These are phyloP conservation scores for Phylloporus scabripes DNA, from an alignment of 768 basidiomycete species.

Conservation along the genomic window DNA sequence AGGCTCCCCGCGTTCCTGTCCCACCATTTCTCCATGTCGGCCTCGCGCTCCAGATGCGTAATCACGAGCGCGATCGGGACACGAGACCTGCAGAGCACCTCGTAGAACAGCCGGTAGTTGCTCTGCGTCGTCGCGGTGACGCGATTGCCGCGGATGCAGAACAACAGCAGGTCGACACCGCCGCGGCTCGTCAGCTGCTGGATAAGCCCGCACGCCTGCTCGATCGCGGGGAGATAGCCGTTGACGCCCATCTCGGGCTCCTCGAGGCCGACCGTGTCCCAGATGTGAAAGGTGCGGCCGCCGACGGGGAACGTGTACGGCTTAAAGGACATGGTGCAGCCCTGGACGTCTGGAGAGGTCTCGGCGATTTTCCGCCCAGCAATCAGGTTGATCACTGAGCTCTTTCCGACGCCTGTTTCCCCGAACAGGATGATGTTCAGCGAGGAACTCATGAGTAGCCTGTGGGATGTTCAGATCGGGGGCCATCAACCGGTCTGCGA, in stretches of 20 bases:
- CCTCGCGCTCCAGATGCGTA: slow-evolving; percentile 36
- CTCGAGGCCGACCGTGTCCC: slow-evolving; percentile 35
- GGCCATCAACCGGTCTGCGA: background rate
- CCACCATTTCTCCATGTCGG: slow-evolving; percentile 34
- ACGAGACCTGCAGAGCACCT: slow-evolving; percentile 35
- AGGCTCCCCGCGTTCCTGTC: slow-evolving; percentile 21
- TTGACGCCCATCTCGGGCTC: slow-evolving; percentile 25
- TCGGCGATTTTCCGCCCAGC: slow-evolving; percentile 22
- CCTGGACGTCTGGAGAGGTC: slow-evolving; percentile 26
- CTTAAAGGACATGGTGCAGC: slow-evolving; percentile 35
- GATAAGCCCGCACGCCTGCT: slow-evolving; percentile 32
- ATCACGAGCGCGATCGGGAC: slow-evolving; percentile 32
- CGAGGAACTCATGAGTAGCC: slow-evolving; percentile 13
- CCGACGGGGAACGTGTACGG: slow-evolving; percentile 23
- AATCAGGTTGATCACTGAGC: slow-evolving; percentile 32
- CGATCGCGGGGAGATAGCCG: slow-evolving; percentile 27
- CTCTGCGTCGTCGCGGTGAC: slow-evolving; percentile 33
- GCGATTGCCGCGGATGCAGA: slow-evolving; percentile 38
- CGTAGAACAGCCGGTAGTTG: slow-evolving; percentile 40
- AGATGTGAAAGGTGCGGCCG: slow-evolving; percentile 19
- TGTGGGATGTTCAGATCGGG: background rate
- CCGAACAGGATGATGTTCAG: slow-evolving; percentile 42
- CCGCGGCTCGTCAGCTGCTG: slow-evolving; percentile 21
- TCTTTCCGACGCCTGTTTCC: slow-evolving; percentile 37
- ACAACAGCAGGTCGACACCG: slow-evolving; percentile 40